phyloP scores from a whole-genome alignment of 208 protist species.

The Leishmania braziliensis region DNA sequence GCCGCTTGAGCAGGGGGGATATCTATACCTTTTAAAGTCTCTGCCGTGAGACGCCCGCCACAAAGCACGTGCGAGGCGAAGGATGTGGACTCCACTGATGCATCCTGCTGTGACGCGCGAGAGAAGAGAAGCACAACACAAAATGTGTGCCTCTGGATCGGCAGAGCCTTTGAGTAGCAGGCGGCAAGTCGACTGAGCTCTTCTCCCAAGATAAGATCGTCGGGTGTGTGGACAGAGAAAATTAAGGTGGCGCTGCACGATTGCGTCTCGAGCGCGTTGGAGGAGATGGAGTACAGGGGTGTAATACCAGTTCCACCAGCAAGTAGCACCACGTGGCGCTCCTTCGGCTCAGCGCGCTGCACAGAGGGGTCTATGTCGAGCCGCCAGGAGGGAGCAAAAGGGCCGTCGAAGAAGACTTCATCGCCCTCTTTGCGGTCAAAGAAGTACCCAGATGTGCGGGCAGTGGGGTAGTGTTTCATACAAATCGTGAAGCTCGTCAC shows the following conservation, averaged over 20 bases:
- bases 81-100: slow-evolving; percentile 1
- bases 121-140: slow-evolving; percentile 16
- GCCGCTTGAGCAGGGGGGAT: slow-evolving; percentile 27
- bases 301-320: slow-evolving; percentile 67
- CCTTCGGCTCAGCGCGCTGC: slow-evolving; percentile 8
- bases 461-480: slow-evolving; percentile 52
- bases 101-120: slow-evolving; percentile 6
- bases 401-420: slow-evolving; percentile 57
- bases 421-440: slow-evolving; percentile 43
- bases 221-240: slow-evolving; percentile 37
- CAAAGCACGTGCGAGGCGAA: slow-evolving; percentile 13
- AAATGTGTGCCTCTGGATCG: slow-evolving; percentile 16
- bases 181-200: slow-evolving; percentile 45
- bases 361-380: slow-evolving; percentile 42
- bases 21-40: slow-evolving; percentile 1
- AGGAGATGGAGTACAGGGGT: slow-evolving; percentile 64
- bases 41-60: slow-evolving; percentile 12
- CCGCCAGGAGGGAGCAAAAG: slow-evolving; percentile 51
- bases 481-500: slow-evolving; percentile 60
- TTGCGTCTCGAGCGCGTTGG: slow-evolving; percentile 41
- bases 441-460: slow-evolving; percentile 47
- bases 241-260: slow-evolving; percentile 58
- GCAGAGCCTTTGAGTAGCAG: slow-evolving; percentile 15
- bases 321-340: slow-evolving; percentile 60
- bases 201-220: slow-evolving; percentile 41